These are phyloP conservation scores for Trichophyton equinum DNA, from an alignment of 2,329 filamentous ascomycete genomes.

Conservation along the genomic window DNA sequence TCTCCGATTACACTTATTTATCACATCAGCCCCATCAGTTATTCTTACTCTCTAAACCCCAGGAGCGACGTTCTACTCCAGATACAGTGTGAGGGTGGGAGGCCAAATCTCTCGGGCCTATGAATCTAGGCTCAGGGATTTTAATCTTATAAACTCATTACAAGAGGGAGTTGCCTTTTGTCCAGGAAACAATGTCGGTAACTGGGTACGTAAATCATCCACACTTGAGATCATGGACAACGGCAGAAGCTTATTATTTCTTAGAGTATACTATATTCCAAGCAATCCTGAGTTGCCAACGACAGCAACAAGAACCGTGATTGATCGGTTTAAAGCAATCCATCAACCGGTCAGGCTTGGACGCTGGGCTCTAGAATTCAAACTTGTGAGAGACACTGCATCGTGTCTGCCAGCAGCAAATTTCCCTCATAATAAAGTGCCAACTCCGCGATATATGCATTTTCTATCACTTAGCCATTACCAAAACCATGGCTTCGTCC, in stretches of 20 bases:
- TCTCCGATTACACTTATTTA: too few relatives aligned
- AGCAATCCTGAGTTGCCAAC: conserved; percentile 30
- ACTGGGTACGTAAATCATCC: conserved; percentile 20
- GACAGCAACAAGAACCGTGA: conserved; percentile 21
- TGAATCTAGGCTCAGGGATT: too few relatives aligned
- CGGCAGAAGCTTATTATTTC: background rate
- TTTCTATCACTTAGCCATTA: conserved; percentile 32
- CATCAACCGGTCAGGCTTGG: conserved; percentile 26
- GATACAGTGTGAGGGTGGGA: too few relatives aligned
- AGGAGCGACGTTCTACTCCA: too few relatives aligned
- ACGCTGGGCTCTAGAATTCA: conserved; percentile 32
- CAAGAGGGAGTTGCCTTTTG: background rate
- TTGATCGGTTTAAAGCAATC: conserved; percentile 28
- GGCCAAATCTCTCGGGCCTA: too few relatives aligned
- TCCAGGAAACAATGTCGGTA: conserved; percentile 9
- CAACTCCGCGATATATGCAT: conserved; percentile 30
- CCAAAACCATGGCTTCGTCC: conserved; percentile 30
- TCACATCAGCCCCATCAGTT: too few relatives aligned
- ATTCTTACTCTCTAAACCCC: too few relatives aligned
- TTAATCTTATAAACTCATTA: too few relatives aligned
- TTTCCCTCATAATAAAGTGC: conserved; percentile 19
- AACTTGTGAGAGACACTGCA: conserved; percentile 32
- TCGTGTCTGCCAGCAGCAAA: conserved; percentile 27
- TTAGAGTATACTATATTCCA: conserved; percentile 33
- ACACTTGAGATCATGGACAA: background rate